Conservation (phyloP, 306 rosid species). For the Sicyos baderoa region DNA sequence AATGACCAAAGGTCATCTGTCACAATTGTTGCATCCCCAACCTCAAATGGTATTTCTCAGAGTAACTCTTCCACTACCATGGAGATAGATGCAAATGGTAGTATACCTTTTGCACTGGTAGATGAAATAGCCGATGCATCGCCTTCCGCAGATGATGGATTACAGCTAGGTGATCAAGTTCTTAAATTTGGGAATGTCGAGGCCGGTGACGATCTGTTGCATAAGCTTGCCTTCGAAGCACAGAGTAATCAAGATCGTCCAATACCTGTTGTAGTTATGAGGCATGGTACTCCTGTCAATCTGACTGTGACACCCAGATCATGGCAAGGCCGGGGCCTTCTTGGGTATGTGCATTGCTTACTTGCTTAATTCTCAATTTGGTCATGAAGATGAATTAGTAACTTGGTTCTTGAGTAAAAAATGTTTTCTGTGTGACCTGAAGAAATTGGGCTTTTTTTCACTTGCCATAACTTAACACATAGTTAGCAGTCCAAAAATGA, state of each 20-base stretch:
- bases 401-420: neutral
- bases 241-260: constrained; percentile 48
- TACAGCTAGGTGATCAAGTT: constrained; percentile 88
- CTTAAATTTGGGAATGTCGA: constrained; percentile 74
- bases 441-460: neutral
- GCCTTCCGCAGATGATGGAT: constrained; percentile 84
- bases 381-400: neutral
- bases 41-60: constrained; percentile 32
- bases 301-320: constrained; percentile 68
- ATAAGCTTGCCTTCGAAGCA: constrained; percentile 62
- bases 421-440: neutral
- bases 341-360: constrained; percentile 57
- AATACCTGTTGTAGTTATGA: constrained; percentile 48
- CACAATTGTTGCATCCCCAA: constrained; percentile 28
- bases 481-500: neutral
- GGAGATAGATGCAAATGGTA: constrained; percentile 49
- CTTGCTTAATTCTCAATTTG: constrained; percentile 10
- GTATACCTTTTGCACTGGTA: constrained; percentile 67
- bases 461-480: too few species aligned
- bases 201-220: constrained; percentile 64
- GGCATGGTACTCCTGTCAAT: constrained; percentile 69
- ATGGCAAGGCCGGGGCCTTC: constrained; percentile 86
- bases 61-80: constrained; percentile 33
- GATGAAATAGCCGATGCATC: constrained; percentile 85
- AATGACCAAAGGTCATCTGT: constrained; percentile 5